Evolutionary conservation across 2,329 filamentous ascomycete species (phyloP), one percentile per base, ranked within the genome.

Genomic region (Alternaria arbusti): DNA sequence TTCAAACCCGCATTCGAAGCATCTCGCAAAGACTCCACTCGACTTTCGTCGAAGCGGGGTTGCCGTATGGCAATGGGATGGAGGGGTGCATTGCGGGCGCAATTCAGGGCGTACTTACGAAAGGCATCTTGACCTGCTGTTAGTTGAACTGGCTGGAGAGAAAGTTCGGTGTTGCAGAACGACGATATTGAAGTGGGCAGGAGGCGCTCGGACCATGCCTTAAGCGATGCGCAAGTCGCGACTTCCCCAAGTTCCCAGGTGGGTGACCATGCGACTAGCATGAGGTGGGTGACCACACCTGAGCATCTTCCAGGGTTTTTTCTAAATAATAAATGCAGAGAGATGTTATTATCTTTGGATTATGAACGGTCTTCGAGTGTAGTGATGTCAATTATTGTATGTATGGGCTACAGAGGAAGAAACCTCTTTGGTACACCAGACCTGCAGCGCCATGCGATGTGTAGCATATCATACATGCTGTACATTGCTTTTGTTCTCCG

Each of bases 1-100:
- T 97, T 97, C 94, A 97, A 94, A 78, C 82, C 83, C 73, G 71
- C 72, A 75, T 84, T 84, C 94, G 95, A 97, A 97, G 94, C 94
- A 97, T 93, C 93, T 97, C 97, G 95, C 77, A 76, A 70, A 77
- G 78, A 81, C 78, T 77, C 76, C 68, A 74, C 73, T 72, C 73
- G 69, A 72, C 72, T 59, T 47, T 44, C 51, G 70, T 72, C 72
- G 67, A 74, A 64, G 73, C 74, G 76, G 76, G 74, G 70, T 63
- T 51, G 51, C 54, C 67, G 59, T 69, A 67, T 64, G 58, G 49
- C 67, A 67, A 72, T 65, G 51, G 52, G 55, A 58, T 58, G 30
- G 36, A 46, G 25, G 23, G 52, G n/a, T 54, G 43, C 49, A 58
- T 63, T 59, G 59, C 59, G 51, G 52, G 30, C 59, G 65, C 43